Evolutionary conservation across 441 rosid species (phyloP).

Genomic region (Erodium trifolium): DNA sequence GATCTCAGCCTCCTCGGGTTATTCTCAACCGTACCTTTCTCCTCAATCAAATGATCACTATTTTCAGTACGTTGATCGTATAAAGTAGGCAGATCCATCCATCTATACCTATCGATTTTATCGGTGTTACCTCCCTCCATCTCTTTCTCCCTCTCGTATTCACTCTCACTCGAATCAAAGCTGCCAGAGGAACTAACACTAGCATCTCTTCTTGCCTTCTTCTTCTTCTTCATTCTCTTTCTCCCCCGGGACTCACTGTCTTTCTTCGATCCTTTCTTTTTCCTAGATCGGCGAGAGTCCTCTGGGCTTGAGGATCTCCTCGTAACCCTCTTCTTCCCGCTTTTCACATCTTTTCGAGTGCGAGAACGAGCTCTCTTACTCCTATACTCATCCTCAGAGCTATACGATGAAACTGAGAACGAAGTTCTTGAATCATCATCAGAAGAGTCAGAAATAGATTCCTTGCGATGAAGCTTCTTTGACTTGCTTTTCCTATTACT

Average conservation of each 20-base stretch:
- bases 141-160: slow-evolving; percentile 13
- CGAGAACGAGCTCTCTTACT: slow-evolving; percentile 39
- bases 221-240: slow-evolving; percentile 31
- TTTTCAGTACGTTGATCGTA: slow-evolving; percentile 22
- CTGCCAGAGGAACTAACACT: slow-evolving; percentile 23
- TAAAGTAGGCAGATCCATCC: slow-evolving; percentile 13
- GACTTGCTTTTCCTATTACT: slow-evolving; percentile 30
- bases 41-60: slow-evolving; percentile 29
- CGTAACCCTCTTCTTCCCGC: slow-evolving; percentile 41
- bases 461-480: slow-evolving; percentile 40
- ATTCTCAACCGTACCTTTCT: slow-evolving; percentile 28
- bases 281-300: slow-evolving; percentile 29
- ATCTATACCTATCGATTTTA: neutral
- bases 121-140: neutral
- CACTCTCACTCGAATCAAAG: slow-evolving; percentile 30
- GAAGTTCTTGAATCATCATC: slow-evolving; percentile 37
- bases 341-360: slow-evolving; percentile 29
- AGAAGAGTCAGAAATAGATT: slow-evolving; percentile 34
- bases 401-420: slow-evolving; percentile 34
- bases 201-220: slow-evolving; percentile 33
- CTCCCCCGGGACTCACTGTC: slow-evolving; percentile 22
- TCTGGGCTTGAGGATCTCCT: slow-evolving; percentile 30
- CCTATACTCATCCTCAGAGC: slow-evolving; percentile 43
- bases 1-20: slow-evolving; percentile 48
- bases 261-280: slow-evolving; percentile 34